Conservation (phyloP, 148 eudicot species). For the Rhododendron mucronatum region DNA sequence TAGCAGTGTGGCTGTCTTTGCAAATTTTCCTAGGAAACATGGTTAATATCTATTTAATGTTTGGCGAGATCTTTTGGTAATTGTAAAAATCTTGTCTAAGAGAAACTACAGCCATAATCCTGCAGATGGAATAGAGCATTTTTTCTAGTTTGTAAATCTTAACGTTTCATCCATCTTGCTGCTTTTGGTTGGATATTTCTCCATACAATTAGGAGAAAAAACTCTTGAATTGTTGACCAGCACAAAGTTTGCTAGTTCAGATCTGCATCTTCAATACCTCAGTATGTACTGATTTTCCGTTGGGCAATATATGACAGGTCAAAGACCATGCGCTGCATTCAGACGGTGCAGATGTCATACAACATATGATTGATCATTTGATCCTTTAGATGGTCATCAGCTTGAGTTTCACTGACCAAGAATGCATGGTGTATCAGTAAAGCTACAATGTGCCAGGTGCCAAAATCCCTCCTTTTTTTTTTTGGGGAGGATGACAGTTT, state of each 20-base stretch:
- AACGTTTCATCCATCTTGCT: not conserved
- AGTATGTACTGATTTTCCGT: not conserved
- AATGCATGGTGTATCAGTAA: not conserved
- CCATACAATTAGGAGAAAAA: not conserved
- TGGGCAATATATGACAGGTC: conserved; percentile 41
- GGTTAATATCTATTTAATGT: not conserved
- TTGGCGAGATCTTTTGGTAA: not conserved
- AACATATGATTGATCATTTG: conserved; percentile 88
- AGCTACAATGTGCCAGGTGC: not conserved
- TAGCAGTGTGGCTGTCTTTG: not conserved
- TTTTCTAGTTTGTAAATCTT: not conserved
- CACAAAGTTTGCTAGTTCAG: not conserved
- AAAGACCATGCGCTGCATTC: conserved; percentile 65
- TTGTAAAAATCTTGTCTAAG: not conserved
- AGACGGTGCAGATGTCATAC: conserved; percentile 89
- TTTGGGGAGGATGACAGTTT: not conserved
- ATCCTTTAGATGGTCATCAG: conserved; percentile 21
- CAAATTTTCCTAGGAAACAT: not conserved
- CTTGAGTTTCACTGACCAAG: not conserved
- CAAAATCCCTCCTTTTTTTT: not conserved
- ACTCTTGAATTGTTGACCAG: not conserved
- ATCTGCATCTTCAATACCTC: not conserved
- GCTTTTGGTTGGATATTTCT: not conserved
- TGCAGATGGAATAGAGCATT: not conserved
- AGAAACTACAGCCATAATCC: not conserved